Percentiles rank a stretch among this genome's conserved stretches.
These are phyloP conservation scores for Blepharisma undulans DNA, from an alignment of 169 alveolate genomes.

Conservation along the genomic window DNA sequence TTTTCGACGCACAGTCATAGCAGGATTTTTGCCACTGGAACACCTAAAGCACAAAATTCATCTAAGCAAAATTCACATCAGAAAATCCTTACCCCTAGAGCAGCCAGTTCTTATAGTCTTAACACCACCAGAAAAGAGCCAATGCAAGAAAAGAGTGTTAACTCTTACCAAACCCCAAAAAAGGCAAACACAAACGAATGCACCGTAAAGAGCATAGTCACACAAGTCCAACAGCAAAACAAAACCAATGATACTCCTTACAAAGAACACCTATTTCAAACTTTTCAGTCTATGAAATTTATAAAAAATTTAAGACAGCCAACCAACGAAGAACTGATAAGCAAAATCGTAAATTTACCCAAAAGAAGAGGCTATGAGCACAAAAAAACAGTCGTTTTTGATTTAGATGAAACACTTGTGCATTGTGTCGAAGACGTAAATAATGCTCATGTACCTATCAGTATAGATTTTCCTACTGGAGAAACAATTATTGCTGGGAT, in stretches of 20 bases:
- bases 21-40: neutral
- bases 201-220: neutral
- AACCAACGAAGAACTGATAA: neutral
- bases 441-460: neutral
- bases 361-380: neutral
- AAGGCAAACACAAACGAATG: neutral
- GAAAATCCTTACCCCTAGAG: neutral
- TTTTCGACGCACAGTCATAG: neutral
- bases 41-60: neutral
- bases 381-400: slow-evolving; percentile 46
- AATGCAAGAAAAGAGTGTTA: neutral
- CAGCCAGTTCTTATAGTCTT: neutral
- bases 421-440: slow-evolving; percentile 40
- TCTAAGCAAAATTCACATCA: neutral
- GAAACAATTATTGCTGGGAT: slow-evolving; percentile 61
- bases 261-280: slow-evolving; percentile 18
- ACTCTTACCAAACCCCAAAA: neutral
- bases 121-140: neutral
- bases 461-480: slow-evolving; percentile 20
- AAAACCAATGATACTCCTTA: neutral
- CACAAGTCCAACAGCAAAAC: neutral
- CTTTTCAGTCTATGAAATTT: slow-evolving; percentile 9
- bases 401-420: slow-evolving; percentile 46
- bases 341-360: slow-evolving; percentile 17
- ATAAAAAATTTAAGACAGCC: neutral